These are phyloP conservation scores for Myxozyma lipomycoides DNA, from an alignment of 805 yeast species.

Conservation along the genomic window DNA sequence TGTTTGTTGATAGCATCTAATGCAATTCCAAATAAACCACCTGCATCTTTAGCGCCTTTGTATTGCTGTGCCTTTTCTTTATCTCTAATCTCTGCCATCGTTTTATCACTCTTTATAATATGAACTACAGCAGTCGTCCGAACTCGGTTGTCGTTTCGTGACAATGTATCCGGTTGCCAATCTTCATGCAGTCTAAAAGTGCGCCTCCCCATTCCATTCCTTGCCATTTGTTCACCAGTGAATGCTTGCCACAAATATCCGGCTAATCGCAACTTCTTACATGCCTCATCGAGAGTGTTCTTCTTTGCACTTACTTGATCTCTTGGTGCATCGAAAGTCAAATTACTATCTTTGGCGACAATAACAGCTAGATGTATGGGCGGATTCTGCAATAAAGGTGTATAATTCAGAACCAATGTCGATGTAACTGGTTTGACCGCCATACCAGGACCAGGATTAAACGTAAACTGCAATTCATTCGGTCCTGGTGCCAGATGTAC, in stretches of 20 bases:
- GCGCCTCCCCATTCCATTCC: constrained; percentile 73
- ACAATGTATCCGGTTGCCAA: constrained; percentile 50
- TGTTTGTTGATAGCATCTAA: constrained; percentile 59
- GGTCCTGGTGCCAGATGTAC: constrained; percentile 67
- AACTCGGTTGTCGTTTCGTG: constrained; percentile 43
- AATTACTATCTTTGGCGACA: constrained; percentile 71
- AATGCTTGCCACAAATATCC: constrained; percentile 87
- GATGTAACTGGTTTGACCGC: neutral
- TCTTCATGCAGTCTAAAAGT: constrained; percentile 73
- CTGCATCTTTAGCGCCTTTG: constrained; percentile 61
- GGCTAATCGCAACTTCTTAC: constrained; percentile 70
- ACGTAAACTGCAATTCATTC: constrained; percentile 52
- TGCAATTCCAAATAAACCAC: constrained; percentile 76
- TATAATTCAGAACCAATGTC: constrained; percentile 43
- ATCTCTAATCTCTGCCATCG: constrained; percentile 68
- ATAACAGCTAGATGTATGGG: constrained; percentile 79
- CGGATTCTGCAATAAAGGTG: constrained; percentile 59
- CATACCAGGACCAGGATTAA: constrained; percentile 18
- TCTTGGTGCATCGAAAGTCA: constrained; percentile 51
- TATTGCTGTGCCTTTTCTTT: constrained; percentile 87
- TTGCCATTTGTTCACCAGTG: constrained; percentile 83
- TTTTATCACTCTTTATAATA: constrained; percentile 60
- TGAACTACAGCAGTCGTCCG: constrained; percentile 74
- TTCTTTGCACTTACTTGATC: constrained; percentile 50
- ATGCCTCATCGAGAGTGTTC: constrained; percentile 64